Conservation (phyloP, 2,329 filamentous ascomycete genomes). For the Penicillium glabrum region DNA sequence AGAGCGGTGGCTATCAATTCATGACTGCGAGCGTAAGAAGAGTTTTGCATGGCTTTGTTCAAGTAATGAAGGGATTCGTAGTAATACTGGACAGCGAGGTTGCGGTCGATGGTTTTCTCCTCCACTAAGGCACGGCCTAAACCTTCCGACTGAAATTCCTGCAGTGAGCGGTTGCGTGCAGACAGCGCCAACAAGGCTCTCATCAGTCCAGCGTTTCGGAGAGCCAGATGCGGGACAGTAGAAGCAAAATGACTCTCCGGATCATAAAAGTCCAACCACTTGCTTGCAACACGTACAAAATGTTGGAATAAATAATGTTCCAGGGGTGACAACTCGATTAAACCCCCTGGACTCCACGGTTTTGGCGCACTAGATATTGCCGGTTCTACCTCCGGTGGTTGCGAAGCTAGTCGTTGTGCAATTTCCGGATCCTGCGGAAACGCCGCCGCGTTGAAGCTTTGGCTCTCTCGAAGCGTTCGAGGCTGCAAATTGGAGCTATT, state of each 20-base stretch:
- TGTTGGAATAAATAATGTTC: slow-evolving; percentile 12
- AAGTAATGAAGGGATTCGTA: slow-evolving; percentile 64
- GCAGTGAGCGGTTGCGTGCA: slow-evolving; percentile 7
- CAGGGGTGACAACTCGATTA: slow-evolving; percentile 6
- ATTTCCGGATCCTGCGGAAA: slow-evolving; percentile 10
- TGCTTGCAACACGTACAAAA: slow-evolving; percentile 12
- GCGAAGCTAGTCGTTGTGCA: slow-evolving; percentile 5
- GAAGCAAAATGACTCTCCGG: slow-evolving; percentile 11
- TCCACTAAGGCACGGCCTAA: slow-evolving; percentile 2
- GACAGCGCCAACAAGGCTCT: slow-evolving; percentile 13
- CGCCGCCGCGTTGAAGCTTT: slow-evolving; percentile 18
- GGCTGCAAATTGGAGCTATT: slow-evolving; percentile 16
- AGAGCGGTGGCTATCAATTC: slow-evolving; percentile 61
- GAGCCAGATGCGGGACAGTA: slow-evolving; percentile 9
- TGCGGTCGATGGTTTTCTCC: slow-evolving; percentile 31
- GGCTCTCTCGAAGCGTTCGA: slow-evolving; percentile 12
- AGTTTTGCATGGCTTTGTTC: slow-evolving; percentile 59
- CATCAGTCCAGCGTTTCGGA: slow-evolving; percentile 14
- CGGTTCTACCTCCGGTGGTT: background rate
- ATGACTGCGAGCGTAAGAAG: slow-evolving; percentile 57
- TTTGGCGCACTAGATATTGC: slow-evolving; percentile 6
- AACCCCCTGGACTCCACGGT: slow-evolving; percentile 8
- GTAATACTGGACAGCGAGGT: slow-evolving; percentile 55
- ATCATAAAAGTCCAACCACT: slow-evolving; percentile 19
- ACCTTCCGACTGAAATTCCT: background rate